Conservation (phyloP, 805 yeast species). For the Metschnikowia drakensbergensis region DNA sequence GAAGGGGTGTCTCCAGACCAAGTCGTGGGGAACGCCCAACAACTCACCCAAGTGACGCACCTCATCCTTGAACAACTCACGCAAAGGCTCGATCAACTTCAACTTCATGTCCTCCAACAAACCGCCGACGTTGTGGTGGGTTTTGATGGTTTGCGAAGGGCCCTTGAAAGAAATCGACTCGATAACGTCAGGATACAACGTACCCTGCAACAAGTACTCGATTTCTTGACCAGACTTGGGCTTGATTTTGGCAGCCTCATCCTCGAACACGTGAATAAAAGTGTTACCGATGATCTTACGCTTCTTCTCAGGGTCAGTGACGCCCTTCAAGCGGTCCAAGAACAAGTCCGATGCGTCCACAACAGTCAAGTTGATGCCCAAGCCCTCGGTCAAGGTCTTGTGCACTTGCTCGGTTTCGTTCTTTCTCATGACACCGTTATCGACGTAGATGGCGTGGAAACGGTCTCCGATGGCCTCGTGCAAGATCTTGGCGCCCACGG, state of each 20-base stretch:
- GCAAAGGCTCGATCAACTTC: conserved; percentile 95
- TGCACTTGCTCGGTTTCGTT: conserved; percentile 89
- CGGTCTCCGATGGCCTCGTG: conserved; percentile 97
- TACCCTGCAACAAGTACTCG: conserved; percentile 93
- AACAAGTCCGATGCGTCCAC: conserved; percentile 93
- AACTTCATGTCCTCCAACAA: conserved; percentile 96
- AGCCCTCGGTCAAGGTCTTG: conserved; percentile 84
- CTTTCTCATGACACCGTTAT: conserved; percentile 94
- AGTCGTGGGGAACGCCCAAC: conserved; percentile 91
- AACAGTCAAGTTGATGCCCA: conserved; percentile 91
- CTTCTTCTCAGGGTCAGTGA: conserved; percentile 98
- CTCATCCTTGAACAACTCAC: conserved; percentile 98
- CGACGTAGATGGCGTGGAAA: conserved; percentile 97
- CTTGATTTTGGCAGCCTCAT: conserved; percentile 86
- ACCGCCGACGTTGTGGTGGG: conserved; percentile 99
- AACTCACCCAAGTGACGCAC: conserved; percentile 94
- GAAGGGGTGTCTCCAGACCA: conserved; percentile 99
- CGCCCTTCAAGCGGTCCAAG: conserved; percentile 80
- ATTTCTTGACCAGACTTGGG: conserved; percentile 88
- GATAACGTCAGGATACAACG: conserved; percentile 96
- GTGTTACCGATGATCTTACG: conserved; percentile 98
- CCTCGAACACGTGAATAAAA: conserved; percentile 94
- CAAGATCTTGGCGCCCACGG: conserved; percentile 98
- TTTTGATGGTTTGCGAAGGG: conserved; percentile 98
- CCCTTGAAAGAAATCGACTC: conserved; percentile 99